Base-by-base conservation (phyloP, 2,329 filamentous ascomycete species). In the Amauroascus verrucosus region DNA sequence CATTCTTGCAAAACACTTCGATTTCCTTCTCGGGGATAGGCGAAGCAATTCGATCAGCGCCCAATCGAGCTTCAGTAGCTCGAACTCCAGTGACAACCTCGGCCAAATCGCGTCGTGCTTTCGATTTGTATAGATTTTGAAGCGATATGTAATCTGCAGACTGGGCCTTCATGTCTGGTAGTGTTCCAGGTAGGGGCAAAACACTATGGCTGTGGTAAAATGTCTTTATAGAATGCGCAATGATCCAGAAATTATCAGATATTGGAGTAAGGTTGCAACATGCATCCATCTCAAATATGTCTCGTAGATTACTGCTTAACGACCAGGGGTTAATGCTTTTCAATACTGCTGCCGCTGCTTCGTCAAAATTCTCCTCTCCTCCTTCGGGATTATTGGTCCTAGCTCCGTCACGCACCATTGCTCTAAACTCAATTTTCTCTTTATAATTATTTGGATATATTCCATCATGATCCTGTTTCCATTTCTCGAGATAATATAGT, bases 81-180 rank as follows among this genome's bases (percentile, higher is more conserved):
- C 80, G 81, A 40, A 88, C 83, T 11, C 71, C 80, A 11, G 75
- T 71, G 2, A 88, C 71, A 1, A 97, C 85, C 67, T 95, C 85
- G 28, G 80, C 78, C 13, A 84, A 74, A 63, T 98, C 93, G 63
- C 79, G 74, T 32, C 85, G 82, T 41, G 93, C 89, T 69, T 95
- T 95, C 20, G 76, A 71, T 70, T 95, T 96, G 79, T 97, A 98
- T 56, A 97, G 81, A 62, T 86, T 91, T 67, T 97, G 93, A 11
- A 98, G 77, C 62, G 83, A 77, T 60, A 98, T 85, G 72, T 98
- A 98, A 57, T 94, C 85, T 53, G 78, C 81, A 2, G 90, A 95
- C 65, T 91, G 81, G 2, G 93, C 89, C 73, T 98, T 98, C 93
- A 98, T 98, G 67, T 98, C 93, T 1, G 94, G 93, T 1, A 98